Evolutionary conservation across 2,329 filamentous ascomycete species (phyloP), one percentile per base, ranked within the genome.

Genomic region (Fusarium sp.): DNA sequence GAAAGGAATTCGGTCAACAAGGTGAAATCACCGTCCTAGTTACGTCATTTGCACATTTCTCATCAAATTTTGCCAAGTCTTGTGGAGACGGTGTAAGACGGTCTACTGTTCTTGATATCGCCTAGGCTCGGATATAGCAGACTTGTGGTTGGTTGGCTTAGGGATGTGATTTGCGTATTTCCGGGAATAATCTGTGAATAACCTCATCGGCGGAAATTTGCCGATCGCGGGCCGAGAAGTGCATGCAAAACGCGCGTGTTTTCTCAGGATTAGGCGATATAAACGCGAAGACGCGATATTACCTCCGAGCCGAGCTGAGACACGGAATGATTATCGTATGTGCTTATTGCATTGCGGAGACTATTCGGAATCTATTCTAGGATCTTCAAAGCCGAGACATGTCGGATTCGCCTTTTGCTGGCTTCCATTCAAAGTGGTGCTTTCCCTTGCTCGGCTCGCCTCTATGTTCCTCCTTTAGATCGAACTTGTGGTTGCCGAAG

Each of bases 101-200:
- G 14, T 23, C 15, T 30, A 32, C 44, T 27, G 54, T 26, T 44
- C 15, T 10, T 40, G 45, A 62, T 50, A 38, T 40, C 46, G 23
- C 30, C 30, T 30, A 30, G 30, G 30, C 30, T 3, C 30, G 30
- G 30, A 30, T 9, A 15, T 54, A 6, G 17, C 48, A 30, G 30
- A 26, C 44, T 58, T 10, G 37, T 12, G n/a, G 37, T 37, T 23
- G 30, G 32, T 35, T 30, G 37, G 38, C 20, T 37, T 7, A 18
- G 54, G 20, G 23, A 40, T 11, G 7, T 9, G 14, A 15, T 57
- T 20, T 48, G 17, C 33, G 12, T 8, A 7, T 1, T 0, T 1
- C 4, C 56, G 64, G 63, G 23, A 67, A 67, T 67, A 67, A 46
- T 10, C 26, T 63, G 63, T 13, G 64, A 66, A 66, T 66, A 66